phyloP scores from a whole-genome alignment of 805 yeast species.

The Metschnikowia gelsemii region DNA sequence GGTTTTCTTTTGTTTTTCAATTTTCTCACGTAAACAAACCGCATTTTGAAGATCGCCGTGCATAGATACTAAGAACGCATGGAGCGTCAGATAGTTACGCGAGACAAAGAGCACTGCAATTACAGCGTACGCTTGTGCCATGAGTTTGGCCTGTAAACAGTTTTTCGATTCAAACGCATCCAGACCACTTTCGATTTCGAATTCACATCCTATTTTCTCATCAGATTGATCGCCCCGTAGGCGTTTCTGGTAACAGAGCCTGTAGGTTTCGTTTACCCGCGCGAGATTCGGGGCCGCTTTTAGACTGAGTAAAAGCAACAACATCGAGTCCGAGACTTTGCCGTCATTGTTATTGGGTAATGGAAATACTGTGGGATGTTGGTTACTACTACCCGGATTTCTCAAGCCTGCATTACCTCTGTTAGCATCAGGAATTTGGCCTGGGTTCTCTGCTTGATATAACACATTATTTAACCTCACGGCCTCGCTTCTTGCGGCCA shows the following conservation, averaged over 20 bases:
- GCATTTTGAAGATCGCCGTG: conserved; percentile 7
- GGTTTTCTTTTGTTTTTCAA: not conserved
- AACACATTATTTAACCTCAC: conserved; percentile 36
- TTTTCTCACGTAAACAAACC: not conserved
- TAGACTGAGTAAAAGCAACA: conserved; percentile 38
- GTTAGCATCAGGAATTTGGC: not conserved
- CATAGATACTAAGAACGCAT: conserved; percentile 28
- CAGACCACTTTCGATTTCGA: too few relatives aligned
- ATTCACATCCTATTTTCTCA: too few relatives aligned
- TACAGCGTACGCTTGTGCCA: conserved; percentile 35
- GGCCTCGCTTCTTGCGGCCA: conserved; percentile 38
- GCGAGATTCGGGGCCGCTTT: conserved; percentile 43
- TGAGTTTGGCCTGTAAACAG: conserved; percentile 23
- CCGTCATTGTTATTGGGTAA: conserved; percentile 38
- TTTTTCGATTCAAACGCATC: too few relatives aligned
- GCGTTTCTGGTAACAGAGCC: conserved; percentile 39
- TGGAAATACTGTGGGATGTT: conserved; percentile 26
- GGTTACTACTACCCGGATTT: not conserved
- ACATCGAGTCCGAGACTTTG: conserved; percentile 26
- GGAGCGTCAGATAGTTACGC: conserved; percentile 29
- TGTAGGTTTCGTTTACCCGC: conserved; percentile 45
- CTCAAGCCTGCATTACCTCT: not conserved
- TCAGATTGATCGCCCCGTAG: conserved; percentile 25
- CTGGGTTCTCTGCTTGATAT: conserved; percentile 31
- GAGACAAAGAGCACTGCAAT: conserved; percentile 31